Conservation (phyloP, 1,284 basidiomycete genomes). For the Moniliophthora roreri region DNA sequence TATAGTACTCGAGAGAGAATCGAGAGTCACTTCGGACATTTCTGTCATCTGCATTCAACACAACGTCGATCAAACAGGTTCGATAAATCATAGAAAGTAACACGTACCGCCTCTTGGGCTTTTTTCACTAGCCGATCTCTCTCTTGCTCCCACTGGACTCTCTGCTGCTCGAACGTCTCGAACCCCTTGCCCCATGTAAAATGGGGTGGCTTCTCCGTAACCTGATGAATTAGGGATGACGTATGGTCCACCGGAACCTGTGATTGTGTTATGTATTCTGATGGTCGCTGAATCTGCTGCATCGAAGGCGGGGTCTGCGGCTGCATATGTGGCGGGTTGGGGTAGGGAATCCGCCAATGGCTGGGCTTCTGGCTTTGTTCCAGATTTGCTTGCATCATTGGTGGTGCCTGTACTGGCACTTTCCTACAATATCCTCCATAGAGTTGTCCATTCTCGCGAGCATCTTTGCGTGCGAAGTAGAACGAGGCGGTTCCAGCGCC, state of each 20-base stretch:
- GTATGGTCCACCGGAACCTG: neutral
- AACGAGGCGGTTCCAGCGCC: slow-evolving; percentile 54
- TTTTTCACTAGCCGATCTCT: slow-evolving; percentile 41
- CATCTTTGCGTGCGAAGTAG: slow-evolving; percentile 42
- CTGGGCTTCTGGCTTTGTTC: neutral
- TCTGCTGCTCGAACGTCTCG: slow-evolving; percentile 13
- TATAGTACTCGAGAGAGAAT: slow-evolving; percentile 53
- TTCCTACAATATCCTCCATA: slow-evolving; percentile 32
- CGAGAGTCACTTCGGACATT: slow-evolving; percentile 69
- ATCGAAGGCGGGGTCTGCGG: neutral
- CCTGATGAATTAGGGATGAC: neutral
- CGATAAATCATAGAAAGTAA: neutral
- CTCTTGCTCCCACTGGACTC: slow-evolving; percentile 39
- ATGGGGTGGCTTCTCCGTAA: neutral
- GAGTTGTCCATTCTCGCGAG: slow-evolving; percentile 16
- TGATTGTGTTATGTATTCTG: too few relatives aligned
- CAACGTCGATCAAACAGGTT: slow-evolving; percentile 3
- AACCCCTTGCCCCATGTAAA: slow-evolving; percentile 11
- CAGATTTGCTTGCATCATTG: slow-evolving; percentile 11
- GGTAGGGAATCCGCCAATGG: neutral
- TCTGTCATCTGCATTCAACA: slow-evolving; percentile 49
- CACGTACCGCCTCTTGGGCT: slow-evolving; percentile 56
- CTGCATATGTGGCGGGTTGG: neutral
- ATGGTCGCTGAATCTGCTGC: neutral
- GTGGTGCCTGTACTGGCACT: slow-evolving; percentile 23